A percentile compares a stretch with the other conserved stretches of the same genome.
Conservation (phyloP, 495 filamentous ascomycete genomes). For the Neurospora pannonica region DNA sequence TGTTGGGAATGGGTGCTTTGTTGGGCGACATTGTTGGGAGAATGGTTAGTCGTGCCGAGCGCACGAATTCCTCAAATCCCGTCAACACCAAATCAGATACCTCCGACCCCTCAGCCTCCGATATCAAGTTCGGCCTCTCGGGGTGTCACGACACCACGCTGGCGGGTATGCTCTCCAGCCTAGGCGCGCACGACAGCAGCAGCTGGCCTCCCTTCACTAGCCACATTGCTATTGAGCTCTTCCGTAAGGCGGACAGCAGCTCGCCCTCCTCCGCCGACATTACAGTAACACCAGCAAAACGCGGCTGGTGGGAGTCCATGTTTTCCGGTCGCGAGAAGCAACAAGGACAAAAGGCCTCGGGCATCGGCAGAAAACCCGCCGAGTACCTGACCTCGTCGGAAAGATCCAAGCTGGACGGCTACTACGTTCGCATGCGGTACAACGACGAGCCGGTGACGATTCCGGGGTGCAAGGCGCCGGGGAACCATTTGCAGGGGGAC, state of each 20-base stretch:
- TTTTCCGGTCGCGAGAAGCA: constrained; percentile 19
- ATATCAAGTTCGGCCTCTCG: constrained; percentile 49
- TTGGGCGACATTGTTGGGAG: constrained; percentile 76
- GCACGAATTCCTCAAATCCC: neutral
- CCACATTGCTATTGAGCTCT: constrained; percentile 85
- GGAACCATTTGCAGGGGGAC: constrained; percentile 83
- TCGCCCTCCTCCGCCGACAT: too few species aligned
- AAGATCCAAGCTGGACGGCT: constrained; percentile 48
- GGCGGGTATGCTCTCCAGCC: constrained; percentile 63
- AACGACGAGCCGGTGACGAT: constrained; percentile 76
- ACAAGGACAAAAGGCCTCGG: neutral
- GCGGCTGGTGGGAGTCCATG: constrained; percentile 39
- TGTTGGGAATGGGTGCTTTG: constrained; percentile 74
- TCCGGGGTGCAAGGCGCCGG: constrained; percentile 65
- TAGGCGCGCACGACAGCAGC: constrained; percentile 65
- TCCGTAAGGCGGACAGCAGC: constrained; percentile 42
- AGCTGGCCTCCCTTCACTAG: constrained; percentile 89
- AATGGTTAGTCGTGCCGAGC: constrained; percentile 67
- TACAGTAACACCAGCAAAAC: constrained; percentile 9
- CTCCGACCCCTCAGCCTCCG: constrained; percentile 20
- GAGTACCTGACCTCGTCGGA: constrained; percentile 40
- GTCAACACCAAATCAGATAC: neutral
- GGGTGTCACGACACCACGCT: constrained; percentile 96
- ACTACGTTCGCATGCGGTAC: constrained; percentile 92
- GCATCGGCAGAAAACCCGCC: constrained; percentile 43